Evolutionary conservation across 2,329 filamentous ascomycete species (phyloP).

Genomic region (Lasiodiplodia hormozganensis): DNA sequence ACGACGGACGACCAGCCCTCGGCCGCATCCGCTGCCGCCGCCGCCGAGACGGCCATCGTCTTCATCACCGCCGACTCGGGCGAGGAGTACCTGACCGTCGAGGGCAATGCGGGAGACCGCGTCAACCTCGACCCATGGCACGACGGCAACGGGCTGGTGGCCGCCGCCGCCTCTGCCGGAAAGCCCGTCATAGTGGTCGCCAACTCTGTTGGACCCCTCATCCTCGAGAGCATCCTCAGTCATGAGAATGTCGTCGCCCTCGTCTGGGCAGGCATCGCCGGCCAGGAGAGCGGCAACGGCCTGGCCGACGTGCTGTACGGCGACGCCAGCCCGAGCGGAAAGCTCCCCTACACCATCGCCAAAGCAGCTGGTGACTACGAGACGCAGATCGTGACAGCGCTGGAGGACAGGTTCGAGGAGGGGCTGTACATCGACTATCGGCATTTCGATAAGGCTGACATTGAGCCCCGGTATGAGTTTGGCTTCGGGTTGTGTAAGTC

Average conservation of each 20-base stretch:
- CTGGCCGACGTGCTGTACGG: slow-evolving; percentile 71
- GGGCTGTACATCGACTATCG: slow-evolving; percentile 56
- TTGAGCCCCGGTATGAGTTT: slow-evolving; percentile 52
- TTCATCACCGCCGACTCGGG: slow-evolving; percentile 58
- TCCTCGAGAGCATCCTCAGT: slow-evolving; percentile 46
- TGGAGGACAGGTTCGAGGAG: slow-evolving; percentile 47
- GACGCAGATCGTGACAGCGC: slow-evolving; percentile 34
- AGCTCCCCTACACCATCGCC: slow-evolving; percentile 61
- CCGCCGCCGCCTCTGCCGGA: slow-evolving; percentile 45
- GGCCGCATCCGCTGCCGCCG: slow-evolving; percentile 47
- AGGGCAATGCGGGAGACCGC: slow-evolving; percentile 55
- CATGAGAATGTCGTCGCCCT: slow-evolving; percentile 48
- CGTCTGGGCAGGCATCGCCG: slow-evolving; percentile 49
- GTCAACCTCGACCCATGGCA: slow-evolving; percentile 57
- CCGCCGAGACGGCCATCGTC: slow-evolving; percentile 50
- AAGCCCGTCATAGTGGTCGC: slow-evolving; percentile 49
- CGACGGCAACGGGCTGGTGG: slow-evolving; percentile 51
- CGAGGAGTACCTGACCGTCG: slow-evolving; percentile 58
- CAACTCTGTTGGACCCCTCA: slow-evolving; percentile 46
- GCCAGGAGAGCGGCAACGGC: slow-evolving; percentile 54
- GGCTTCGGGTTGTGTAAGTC: slow-evolving; percentile 52
- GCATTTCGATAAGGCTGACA: slow-evolving; percentile 50
- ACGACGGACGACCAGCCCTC: slow-evolving; percentile 47
- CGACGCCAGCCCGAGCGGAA: slow-evolving; percentile 67
- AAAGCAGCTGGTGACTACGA: slow-evolving; percentile 44